A percentile compares a stretch with the other conserved stretches of the same genome.
phyloP scores from a whole-genome alignment of 176 grass and related monocot genomes.

The Carex littledalei region DNA sequence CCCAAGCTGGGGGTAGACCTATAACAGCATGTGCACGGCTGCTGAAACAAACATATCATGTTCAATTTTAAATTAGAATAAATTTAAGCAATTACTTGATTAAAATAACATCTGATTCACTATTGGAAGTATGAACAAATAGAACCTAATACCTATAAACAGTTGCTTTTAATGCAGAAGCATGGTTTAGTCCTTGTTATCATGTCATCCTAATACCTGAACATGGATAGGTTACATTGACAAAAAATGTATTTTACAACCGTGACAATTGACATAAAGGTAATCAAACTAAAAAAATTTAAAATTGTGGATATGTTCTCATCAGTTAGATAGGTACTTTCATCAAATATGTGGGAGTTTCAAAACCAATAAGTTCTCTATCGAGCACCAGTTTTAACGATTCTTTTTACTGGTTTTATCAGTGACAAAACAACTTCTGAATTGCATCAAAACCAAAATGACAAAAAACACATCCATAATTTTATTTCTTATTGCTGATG shows the following conservation, averaged over 20 bases:
- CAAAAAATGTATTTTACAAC: neutral
- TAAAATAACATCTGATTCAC: neutral
- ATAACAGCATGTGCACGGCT: slow-evolving; percentile 34
- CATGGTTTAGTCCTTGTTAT: neutral
- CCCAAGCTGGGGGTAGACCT: slow-evolving; percentile 86
- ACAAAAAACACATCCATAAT: neutral
- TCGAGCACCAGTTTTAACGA: neutral
- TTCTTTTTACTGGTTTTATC: neutral
- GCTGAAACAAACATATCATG: slow-evolving; percentile 35
- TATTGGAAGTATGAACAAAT: neutral
- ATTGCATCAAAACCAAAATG: neutral
- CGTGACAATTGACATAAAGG: neutral
- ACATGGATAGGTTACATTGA: neutral
- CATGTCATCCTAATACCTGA: neutral
- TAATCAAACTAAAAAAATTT: neutral
- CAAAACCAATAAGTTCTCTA: neutral
- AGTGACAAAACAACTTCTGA: neutral
- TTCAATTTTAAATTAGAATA: neutral
- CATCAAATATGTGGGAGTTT: no score
- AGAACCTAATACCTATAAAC: neutral
- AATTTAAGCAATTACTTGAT: neutral
- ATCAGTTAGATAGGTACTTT: neutral
- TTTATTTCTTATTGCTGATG: neutral
- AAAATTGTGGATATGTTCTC: neutral
- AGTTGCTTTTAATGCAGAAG: neutral